A percentile compares a stretch with the other conserved stretches of the same genome.
Conservation (phyloP, 345 rosid genomes). For the Corchorus capsularis region DNA sequence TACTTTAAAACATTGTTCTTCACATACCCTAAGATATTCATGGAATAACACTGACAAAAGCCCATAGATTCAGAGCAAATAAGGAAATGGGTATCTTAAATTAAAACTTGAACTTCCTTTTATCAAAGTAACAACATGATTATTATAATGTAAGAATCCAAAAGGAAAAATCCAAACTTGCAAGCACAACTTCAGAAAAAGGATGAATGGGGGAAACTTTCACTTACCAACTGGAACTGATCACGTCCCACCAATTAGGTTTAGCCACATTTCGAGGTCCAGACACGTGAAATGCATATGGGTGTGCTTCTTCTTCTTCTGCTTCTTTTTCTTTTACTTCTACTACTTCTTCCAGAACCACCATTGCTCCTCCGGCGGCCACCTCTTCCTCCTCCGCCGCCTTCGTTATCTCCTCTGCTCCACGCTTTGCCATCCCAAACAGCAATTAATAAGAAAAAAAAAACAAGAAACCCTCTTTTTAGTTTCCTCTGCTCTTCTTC, state of each 20-base stretch:
- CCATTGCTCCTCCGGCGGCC: conserved; percentile 30
- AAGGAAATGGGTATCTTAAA: conserved; percentile 12
- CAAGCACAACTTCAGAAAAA: not conserved
- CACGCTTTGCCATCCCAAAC: conserved; percentile 42
- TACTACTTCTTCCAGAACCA: conserved; percentile 11
- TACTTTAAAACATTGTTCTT: not conserved
- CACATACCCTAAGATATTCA: not conserved
- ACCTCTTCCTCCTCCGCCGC: conserved; percentile 28
- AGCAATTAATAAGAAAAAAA: not conserved
- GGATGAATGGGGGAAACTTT: not conserved
- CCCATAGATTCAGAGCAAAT: not conserved
- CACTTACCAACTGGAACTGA: conserved; percentile 86
- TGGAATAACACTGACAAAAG: not conserved
- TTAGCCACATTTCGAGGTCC: conserved; percentile 87
- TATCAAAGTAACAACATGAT: not conserved
- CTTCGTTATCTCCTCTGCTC: conserved; percentile 34
- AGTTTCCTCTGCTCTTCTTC: not conserved
- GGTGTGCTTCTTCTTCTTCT: conserved; percentile 58
- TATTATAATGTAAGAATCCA: not conserved
- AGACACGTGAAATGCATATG: conserved; percentile 88
- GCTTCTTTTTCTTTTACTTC: conserved; percentile 32
- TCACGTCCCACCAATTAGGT: conserved; percentile 96
- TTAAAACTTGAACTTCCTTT: not conserved
- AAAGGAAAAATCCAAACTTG: not conserved
- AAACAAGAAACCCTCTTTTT: conserved; percentile 8